Evolutionary conservation across 306 rosid genomes (phyloP), one percentile per base, ranked within the genome.

Genomic region (Trifolium repens): DNA sequence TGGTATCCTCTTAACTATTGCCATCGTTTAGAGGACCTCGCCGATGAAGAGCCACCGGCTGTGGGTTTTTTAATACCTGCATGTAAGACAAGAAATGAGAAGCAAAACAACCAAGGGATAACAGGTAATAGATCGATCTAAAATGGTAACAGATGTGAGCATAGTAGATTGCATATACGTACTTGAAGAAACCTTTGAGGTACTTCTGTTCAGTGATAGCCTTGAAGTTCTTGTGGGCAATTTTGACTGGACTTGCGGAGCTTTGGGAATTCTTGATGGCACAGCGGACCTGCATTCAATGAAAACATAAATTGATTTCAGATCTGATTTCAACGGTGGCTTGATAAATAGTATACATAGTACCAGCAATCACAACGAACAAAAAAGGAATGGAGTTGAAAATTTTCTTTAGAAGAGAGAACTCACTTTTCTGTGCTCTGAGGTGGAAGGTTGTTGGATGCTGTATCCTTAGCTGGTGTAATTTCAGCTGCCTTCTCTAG

Each of bases 1-100:
- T 34, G 71, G 50, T 64, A 73, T 74, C 81, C 84, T 80, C 81
- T 82, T 72, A 80, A 55, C 84, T 79, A 92, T 78, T 91, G 89
- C 96, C 96, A 91, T 66, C 94, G 82, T 81, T 87, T 92, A 61
- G 30, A 9, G 68, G 90, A 50, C 87, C 80, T 96, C 53, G n/a
- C 69, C 1, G 84, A 80, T 0, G 94, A 88, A 72, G 96, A 90
- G 87, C 93, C 83, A 74, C 89, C 79, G 9, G 72, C 63, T 40
- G 75, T 39, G 6, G 92, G 26, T 82, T 88, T 89, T 83, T 57
- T 74, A 46, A 87, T 34, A 78, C 98, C 99, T 96, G 61, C 52
- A 68, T 54, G 72, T 59, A 72, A 55, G 59, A 66, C 62, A 75
- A 73, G 43, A 74, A 79, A 74, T 68, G 30, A 77, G 60, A 66